Evolutionary conservation across 257 asterid genomes (phyloP), one percentile per base, ranked within the genome.

Genomic region (Cynanchum wilfordii): DNA sequence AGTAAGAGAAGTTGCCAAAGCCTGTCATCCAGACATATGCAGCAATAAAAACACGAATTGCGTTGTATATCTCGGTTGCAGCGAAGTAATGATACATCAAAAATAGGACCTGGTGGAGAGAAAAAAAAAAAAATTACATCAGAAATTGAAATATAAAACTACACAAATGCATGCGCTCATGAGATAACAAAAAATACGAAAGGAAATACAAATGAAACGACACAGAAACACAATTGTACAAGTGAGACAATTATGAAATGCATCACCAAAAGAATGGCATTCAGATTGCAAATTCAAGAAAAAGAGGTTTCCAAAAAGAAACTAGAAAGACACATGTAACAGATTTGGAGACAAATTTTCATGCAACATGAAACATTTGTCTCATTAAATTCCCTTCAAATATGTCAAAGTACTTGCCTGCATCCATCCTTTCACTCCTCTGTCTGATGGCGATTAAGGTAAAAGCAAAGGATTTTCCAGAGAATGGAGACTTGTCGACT

Each of bases 21-120:
- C 99, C 99, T 74, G 98, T 94, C 99, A 91, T 89, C 99, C 99
- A 91, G 62, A 94, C 98, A 79, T 94, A 94, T 67, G 98, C 99
- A 81, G 99, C 99, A 78, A 94, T 94, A 70, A 91, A 94, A 77
- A 94, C 74, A 74, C 98, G 97, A 81, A 91, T 89, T 22, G 99
- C 99, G 76, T 94, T 94, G 86, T 94, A 91, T 64, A 94, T 90
- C 87, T 94, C 98, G 71, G 87, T 71, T 76, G 99, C 99, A 78
- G 99, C 99, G 84, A 94, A 94, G 84, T 94, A 94, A 83, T 94
- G 99, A 83, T 94, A 94, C 95, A 94, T 84, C 80, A 94, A 76
- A 86, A 94, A 94, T 73, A 94, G 90, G 71, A 94, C 98, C 98
- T 93, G 80, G 73, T 90, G 80, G 73, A 58, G 52, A 66, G 62